phyloP scores from a whole-genome alignment of 345 rosid genomes.

The Brassica carinata region DNA sequence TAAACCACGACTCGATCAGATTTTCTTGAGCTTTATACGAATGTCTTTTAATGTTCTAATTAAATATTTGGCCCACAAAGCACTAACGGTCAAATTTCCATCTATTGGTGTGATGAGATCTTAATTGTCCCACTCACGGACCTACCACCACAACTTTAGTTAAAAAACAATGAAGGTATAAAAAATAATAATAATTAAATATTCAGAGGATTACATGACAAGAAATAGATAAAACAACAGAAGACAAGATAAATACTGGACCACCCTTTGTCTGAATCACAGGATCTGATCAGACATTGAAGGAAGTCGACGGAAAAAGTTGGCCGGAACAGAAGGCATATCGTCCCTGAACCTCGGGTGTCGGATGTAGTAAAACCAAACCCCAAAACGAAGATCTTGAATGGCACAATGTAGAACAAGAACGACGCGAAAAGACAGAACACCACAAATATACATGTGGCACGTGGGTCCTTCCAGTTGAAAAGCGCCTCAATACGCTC shows the following conservation, averaged over 20 bases:
- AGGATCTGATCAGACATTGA: conserved; percentile 80
- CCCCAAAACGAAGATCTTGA: conserved; percentile 60
- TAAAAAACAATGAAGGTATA: background rate
- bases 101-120: conserved; percentile 21
- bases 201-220: conserved; percentile 24
- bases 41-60: conserved; percentile 14
- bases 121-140: conserved; percentile 28
- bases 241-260: background rate
- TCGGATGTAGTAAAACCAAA: conserved; percentile 68
- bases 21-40: background rate
- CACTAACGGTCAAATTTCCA: conserved; percentile 35
- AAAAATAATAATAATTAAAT: conserved; percentile 13
- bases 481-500: conserved; percentile 78
- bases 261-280: conserved; percentile 25
- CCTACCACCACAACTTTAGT: conserved; percentile 19
- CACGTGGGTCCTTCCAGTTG: conserved; percentile 89
- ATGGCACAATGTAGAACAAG: conserved; percentile 71
- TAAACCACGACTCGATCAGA: conserved; percentile 18
- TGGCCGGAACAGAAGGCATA: conserved; percentile 75
- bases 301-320: conserved; percentile 85
- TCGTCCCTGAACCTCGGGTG: conserved; percentile 89
- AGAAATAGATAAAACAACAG: background rate
- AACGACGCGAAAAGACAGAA: conserved; percentile 68
- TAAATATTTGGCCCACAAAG: conserved; percentile 23
- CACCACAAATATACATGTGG: conserved; percentile 74